A percentile compares a stretch with the other conserved stretches of the same genome.
Evolutionary conservation across 768 basidiomycete genomes (phyloP).

Genomic region (Galerina sulciceps): DNA sequence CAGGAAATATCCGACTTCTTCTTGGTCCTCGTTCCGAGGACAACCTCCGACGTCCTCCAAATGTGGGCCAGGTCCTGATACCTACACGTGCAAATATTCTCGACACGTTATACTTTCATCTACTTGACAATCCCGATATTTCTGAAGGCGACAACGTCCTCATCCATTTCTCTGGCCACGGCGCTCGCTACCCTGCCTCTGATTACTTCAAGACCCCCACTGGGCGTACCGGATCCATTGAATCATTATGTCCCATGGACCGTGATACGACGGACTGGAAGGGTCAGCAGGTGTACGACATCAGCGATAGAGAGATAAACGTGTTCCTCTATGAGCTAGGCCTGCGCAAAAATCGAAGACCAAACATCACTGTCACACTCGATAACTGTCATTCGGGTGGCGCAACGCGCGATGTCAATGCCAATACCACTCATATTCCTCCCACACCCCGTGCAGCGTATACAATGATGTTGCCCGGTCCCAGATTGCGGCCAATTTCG

Average conservation of each 20-base stretch:
- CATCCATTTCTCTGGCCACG: background rate
- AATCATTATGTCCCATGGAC: background rate
- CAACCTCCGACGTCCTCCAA: too few species aligned
- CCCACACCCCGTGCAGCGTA: too few species aligned
- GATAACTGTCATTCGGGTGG: background rate
- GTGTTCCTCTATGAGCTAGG: background rate
- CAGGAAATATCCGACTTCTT: background rate
- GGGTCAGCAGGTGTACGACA: background rate
- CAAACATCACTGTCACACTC: background rate
- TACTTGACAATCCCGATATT: background rate
- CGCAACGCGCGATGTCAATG: background rate
- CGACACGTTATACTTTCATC: background rate
- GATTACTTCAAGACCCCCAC: background rate
- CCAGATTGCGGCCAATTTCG: too few species aligned
- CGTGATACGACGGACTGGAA: background rate
- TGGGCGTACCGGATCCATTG: background rate
- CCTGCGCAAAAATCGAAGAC: background rate
- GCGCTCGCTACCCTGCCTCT: background rate
- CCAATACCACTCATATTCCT: too few species aligned
- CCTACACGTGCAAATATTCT: background rate
- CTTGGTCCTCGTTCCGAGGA: too few species aligned
- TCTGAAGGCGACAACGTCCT: background rate
- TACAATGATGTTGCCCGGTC: too few species aligned
- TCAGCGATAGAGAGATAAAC: background rate
- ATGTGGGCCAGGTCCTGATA: too few species aligned